These are phyloP conservation scores for Bassia scoparia DNA, from an alignment of 148 eudicot genomes.

Conservation along the genomic window DNA sequence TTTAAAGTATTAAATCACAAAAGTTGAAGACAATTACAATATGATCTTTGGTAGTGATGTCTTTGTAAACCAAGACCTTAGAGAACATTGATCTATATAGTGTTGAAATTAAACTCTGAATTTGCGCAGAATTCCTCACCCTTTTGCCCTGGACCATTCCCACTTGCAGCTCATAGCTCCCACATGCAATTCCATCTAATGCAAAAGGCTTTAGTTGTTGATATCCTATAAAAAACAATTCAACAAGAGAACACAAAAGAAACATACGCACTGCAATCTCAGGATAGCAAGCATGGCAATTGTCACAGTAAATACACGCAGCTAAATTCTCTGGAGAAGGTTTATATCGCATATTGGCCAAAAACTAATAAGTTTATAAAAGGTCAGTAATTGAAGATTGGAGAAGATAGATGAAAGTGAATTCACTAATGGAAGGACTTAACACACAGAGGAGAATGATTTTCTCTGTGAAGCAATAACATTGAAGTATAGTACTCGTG, in stretches of 20 bases:
- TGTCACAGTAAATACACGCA: conserved; percentile 84
- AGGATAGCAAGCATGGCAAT: conserved; percentile 98
- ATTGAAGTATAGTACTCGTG: not conserved
- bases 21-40: no score
- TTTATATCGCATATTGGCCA: conserved; percentile 51
- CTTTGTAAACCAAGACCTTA: not conserved
- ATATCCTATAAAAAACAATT: conserved; percentile 14
- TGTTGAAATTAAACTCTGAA: not conserved
- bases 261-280: conserved; percentile 90
- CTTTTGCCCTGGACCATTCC: conserved; percentile 90
- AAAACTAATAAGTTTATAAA: not conserved
- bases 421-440: not conserved
- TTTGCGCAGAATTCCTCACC: conserved; percentile 42
- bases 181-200: conserved; percentile 87
- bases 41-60: not conserved
- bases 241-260: conserved; percentile 24
- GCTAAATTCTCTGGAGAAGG: conserved; percentile 88
- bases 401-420: not conserved
- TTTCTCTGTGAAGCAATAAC: no score
- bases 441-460: not conserved
- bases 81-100: not conserved
- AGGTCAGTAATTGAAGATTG: not conserved
- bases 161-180: conserved; percentile 71
- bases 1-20: no score
- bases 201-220: conserved; percentile 18